Evolutionary conservation across 1,284 basidiomycete genomes (phyloP).

Genomic region (Microbotryum silenes-acaulis): DNA sequence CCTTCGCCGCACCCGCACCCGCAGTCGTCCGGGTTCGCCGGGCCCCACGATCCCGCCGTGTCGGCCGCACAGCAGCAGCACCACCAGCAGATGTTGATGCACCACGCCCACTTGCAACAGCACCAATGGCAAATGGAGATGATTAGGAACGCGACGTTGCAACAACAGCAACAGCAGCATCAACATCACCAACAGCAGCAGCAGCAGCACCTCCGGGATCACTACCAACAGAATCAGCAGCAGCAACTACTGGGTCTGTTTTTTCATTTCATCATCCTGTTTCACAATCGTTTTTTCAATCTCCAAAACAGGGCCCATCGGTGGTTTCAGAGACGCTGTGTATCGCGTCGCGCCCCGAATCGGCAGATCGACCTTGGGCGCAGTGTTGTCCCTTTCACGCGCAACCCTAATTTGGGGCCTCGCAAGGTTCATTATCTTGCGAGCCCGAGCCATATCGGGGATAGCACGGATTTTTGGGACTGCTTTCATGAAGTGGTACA

Average conservation of each 20-base stretch:
- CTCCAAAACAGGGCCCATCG: too few relatives aligned
- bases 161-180: conserved; percentile 13
- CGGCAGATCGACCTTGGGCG: too few relatives aligned
- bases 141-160: conserved; percentile 7
- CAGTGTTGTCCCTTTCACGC: too few relatives aligned
- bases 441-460: too few relatives aligned
- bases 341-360: too few relatives aligned
- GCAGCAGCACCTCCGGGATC: not conserved
- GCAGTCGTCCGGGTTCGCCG: conserved; percentile 2
- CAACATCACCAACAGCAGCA: not conserved
- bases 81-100: conserved; percentile 1
- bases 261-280: too few relatives aligned
- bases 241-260: not conserved
- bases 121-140: conserved; percentile 28
- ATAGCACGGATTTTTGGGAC: too few relatives aligned
- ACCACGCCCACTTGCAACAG: conserved; percentile 19
- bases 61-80: conserved; percentile 16
- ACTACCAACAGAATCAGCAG: not conserved
- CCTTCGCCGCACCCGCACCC: conserved; percentile 26
- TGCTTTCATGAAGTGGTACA: too few relatives aligned
- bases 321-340: too few relatives aligned
- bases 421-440: too few relatives aligned
- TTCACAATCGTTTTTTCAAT: too few relatives aligned
- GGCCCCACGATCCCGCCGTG: not conserved
- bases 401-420: too few relatives aligned